Evolutionary conservation across 345 rosid species (phyloP).

Genomic region (Eucalyptus urophylla): DNA sequence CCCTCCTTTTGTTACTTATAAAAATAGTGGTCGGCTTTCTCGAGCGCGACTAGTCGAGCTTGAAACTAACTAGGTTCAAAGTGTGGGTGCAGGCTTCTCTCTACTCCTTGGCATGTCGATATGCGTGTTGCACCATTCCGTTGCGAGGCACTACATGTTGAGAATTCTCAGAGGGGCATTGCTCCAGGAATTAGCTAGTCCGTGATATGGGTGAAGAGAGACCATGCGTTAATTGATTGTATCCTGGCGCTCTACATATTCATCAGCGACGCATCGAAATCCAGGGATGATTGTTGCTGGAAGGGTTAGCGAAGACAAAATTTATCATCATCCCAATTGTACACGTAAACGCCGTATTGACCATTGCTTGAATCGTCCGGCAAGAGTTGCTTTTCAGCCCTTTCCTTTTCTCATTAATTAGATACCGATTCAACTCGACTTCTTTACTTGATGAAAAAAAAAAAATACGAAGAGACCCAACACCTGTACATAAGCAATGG

Average conservation of each 20-base stretch:
- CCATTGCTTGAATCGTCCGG: not conserved
- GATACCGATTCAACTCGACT: not conserved
- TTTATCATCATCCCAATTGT: not conserved
- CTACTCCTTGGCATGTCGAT: not conserved
- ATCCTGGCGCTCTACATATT: not conserved
- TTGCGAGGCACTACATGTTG: not conserved
- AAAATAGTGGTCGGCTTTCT: not conserved
- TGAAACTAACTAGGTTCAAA: not conserved
- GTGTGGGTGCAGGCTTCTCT: conserved; percentile 9
- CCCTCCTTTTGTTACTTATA: not conserved
- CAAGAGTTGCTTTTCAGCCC: not conserved
- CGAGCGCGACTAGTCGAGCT: not conserved
- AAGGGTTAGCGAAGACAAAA: not conserved
- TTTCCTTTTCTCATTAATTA: not conserved
- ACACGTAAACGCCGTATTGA: not conserved
- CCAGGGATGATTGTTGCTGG: not conserved
- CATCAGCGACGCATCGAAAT: not conserved
- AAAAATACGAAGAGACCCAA: not conserved
- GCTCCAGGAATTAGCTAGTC: not conserved
- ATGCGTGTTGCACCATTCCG: not conserved
- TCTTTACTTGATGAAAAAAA: not conserved
- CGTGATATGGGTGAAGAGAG: not conserved
- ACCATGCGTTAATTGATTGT: not conserved
- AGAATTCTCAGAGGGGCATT: not conserved
- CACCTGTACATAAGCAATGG: not conserved